phyloP scores from a whole-genome alignment of 2,329 filamentous ascomycete genomes.

The Trichoderma atroviride region DNA sequence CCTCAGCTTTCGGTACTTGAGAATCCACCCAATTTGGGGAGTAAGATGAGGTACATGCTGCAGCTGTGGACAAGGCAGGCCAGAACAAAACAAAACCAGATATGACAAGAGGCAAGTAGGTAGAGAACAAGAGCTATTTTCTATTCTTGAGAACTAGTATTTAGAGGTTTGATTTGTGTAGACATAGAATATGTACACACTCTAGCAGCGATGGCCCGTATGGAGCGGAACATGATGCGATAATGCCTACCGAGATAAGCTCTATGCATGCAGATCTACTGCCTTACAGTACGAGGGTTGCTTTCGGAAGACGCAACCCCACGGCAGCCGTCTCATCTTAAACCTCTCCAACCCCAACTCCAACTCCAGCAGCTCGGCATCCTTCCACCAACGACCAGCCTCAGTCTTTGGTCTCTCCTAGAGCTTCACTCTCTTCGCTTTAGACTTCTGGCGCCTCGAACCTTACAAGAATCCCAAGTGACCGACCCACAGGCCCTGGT shows the following conservation, averaged over 20 bases:
- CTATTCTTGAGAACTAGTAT: too few relatives aligned
- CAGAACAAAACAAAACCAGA: neutral
- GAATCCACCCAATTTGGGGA: neutral
- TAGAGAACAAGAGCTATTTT: neutral
- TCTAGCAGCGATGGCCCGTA: neutral
- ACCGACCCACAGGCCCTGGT: neutral
- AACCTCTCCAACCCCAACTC: neutral
- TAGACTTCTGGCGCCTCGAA: neutral
- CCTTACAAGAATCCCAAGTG: neutral
- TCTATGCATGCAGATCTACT: neutral
- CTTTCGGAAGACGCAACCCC: neutral
- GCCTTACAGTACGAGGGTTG: neutral
- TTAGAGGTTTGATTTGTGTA: too few relatives aligned
- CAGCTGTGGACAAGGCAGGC: neutral
- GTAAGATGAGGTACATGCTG: neutral
- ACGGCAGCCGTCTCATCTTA: neutral
- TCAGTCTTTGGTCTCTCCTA: neutral
- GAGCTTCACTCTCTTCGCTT: neutral
- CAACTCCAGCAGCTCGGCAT: neutral
- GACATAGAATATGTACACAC: too few relatives aligned
- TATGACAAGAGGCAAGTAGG: neutral
- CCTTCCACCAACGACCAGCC: neutral
- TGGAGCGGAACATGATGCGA: neutral
- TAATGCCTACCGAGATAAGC: neutral
- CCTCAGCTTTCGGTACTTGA: neutral